phyloP scores from a whole-genome alignment of 176 grass and related monocot species.

The Avena insularis region DNA sequence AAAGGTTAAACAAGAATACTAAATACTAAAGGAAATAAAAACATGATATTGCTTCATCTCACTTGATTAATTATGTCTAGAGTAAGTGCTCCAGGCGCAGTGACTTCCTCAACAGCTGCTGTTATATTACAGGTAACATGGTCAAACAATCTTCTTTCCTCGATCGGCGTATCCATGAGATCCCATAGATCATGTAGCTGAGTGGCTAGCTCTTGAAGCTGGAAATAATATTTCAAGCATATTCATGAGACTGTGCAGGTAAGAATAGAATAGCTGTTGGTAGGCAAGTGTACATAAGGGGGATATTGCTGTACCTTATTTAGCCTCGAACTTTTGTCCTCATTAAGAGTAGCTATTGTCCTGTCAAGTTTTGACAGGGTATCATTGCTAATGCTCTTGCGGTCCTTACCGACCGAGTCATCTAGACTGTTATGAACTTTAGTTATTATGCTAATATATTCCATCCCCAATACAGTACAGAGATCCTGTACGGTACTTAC shows the following conservation, averaged over 20 bases:
- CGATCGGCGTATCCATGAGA: conserved; percentile 82
- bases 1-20: conserved; percentile 30
- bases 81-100: conserved; percentile 75
- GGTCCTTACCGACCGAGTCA: conserved; percentile 61
- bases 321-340: conserved; percentile 71
- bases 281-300: conserved; percentile 15
- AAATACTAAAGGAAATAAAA: neutral
- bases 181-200: conserved; percentile 95
- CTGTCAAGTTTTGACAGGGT: conserved; percentile 73
- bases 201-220: conserved; percentile 88
- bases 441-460: conserved; percentile 54
- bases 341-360: conserved; percentile 62
- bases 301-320: conserved; percentile 58
- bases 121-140: conserved; percentile 83
- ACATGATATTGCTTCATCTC: conserved; percentile 31
- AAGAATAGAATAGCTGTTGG: neutral
- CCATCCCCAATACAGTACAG: conserved; percentile 60
- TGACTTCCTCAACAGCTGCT: conserved; percentile 73
- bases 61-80: conserved; percentile 94
- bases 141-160: conserved; percentile 83
- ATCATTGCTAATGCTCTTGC: conserved; percentile 72
- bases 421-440: conserved; percentile 63
- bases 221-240: conserved; percentile 16
- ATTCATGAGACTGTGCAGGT: conserved; percentile 1
- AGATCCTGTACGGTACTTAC: conserved; percentile 60